Base-by-base conservation (phyloP, 257 asterid genomes). In the Solanum ahanhuiri region DNA sequence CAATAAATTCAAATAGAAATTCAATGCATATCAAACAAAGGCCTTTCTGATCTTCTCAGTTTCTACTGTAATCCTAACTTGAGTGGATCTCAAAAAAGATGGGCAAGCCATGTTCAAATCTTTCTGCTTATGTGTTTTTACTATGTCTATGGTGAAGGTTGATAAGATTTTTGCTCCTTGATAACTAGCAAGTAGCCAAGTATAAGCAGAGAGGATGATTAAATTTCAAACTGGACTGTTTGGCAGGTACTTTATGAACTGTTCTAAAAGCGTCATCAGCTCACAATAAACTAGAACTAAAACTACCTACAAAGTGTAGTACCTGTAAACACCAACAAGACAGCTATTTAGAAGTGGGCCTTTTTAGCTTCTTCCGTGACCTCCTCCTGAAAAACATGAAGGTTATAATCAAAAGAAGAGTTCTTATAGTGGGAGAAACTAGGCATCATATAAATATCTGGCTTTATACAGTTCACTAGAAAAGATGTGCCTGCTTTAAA, bases 281-380 rank as follows among this genome's bases (percentile, higher is more conserved):
- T 39, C n/a, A 39, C 34, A 75, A 75, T 12, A 75, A 6, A n/a
- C 83, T n/a, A 12, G 33, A 14, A 73, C 57, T 7, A 75, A 37
- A 48, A 77, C 83, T 25, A 77, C 63, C 37, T 43, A 77, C 4
- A 23, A 77, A 41, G 8, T 43, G 5, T 23, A 25, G 22, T 43
- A 77, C 83, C 83, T 41, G 64, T 41, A 14, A 77, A 77, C 63
- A 41, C 23, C 83, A 77, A 41, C 63, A 77, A 7, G 23, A 43
- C 64, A 43, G 23, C 83, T 77, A 77, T 14, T 43, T 43, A 7
- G 83, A 77, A 77, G 88, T 81, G 67, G 67, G 92, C 85, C 86
- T 91, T 76, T 93, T 91, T 86, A 86, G 71, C 89, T 86, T 92
- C 84, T 89, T 77, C 89, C 90, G 92, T 30, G 91, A 83, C 89